These are phyloP conservation scores for Yarrowia hollandica DNA, from an alignment of 805 yeast genomes.

Conservation along the genomic window DNA sequence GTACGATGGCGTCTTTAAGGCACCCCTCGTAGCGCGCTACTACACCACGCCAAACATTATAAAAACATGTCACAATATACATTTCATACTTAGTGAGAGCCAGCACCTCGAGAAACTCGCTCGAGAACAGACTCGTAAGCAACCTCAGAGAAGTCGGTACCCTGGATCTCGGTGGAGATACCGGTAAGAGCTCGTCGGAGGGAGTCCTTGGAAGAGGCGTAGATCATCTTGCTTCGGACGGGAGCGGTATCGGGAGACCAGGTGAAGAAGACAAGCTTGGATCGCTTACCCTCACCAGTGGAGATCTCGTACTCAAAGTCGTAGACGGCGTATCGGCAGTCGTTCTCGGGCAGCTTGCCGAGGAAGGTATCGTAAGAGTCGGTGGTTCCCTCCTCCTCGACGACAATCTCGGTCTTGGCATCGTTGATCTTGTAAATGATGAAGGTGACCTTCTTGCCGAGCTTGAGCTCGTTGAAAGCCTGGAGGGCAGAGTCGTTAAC, in stretches of 20 bases:
- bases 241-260: slow-evolving; percentile 99
- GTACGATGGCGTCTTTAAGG: slow-evolving; percentile 8
- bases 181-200: slow-evolving; percentile 97
- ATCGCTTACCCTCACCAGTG: slow-evolving; percentile 90
- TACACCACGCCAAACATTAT: not conserved
- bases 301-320: slow-evolving; percentile 93
- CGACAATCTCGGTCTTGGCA: slow-evolving; percentile 85
- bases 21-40: slow-evolving; percentile 9
- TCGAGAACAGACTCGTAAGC: slow-evolving; percentile 91
- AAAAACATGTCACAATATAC: slow-evolving; percentile 19
- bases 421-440: slow-evolving; percentile 80
- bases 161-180: slow-evolving; percentile 91
- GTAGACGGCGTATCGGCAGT: slow-evolving; percentile 93
- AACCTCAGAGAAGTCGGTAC: slow-evolving; percentile 97
- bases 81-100: slow-evolving; percentile 48
- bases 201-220: slow-evolving; percentile 97
- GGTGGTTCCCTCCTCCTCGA: slow-evolving; percentile 76
- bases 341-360: slow-evolving; percentile 89
- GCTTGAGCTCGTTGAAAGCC: slow-evolving; percentile 94
- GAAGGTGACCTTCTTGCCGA: slow-evolving; percentile 76
- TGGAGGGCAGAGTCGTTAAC: slow-evolving; percentile 87
- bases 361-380: slow-evolving; percentile 80
- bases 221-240: slow-evolving; percentile 91
- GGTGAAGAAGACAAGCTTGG: slow-evolving; percentile 69
- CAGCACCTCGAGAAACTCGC: slow-evolving; percentile 81